phyloP scores from a whole-genome alignment of 2,329 filamentous ascomycete species.

The Ophiostoma tasmaniense region DNA sequence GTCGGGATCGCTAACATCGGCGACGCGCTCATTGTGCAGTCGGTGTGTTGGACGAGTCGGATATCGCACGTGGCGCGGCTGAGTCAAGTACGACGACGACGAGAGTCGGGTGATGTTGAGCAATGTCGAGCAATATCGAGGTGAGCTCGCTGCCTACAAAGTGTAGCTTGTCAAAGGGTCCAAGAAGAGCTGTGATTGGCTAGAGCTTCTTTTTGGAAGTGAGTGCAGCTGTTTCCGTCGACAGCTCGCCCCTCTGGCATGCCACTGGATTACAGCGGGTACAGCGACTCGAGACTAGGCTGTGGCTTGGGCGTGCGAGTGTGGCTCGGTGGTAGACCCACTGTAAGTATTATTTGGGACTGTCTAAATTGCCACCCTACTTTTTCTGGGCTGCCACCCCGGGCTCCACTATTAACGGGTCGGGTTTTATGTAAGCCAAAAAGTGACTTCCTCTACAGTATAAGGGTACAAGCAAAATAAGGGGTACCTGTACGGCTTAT shows the following conservation, averaged over 20 bases:
- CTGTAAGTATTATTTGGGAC: background rate
- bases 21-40: constrained; percentile 36
- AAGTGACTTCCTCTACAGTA: too few species aligned
- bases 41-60: background rate
- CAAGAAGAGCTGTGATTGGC: background rate
- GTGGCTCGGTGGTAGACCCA: background rate
- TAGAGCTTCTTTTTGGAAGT: background rate
- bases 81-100: background rate
- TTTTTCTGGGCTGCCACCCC: too few species aligned
- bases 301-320: background rate
- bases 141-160: background rate
- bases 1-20: constrained; percentile 36
- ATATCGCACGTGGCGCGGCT: too few species aligned
- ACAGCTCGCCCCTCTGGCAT: background rate
- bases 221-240: background rate
- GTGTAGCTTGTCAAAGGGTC: background rate
- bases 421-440: too few species aligned
- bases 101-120: background rate
- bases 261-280: background rate
- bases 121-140: background rate
- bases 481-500: too few species aligned
- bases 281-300: background rate
- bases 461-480: too few species aligned
- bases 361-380: too few species aligned
- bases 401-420: too few species aligned